phyloP scores from a whole-genome alignment of 1,284 basidiomycete species.

The Coniophora puteana region DNA sequence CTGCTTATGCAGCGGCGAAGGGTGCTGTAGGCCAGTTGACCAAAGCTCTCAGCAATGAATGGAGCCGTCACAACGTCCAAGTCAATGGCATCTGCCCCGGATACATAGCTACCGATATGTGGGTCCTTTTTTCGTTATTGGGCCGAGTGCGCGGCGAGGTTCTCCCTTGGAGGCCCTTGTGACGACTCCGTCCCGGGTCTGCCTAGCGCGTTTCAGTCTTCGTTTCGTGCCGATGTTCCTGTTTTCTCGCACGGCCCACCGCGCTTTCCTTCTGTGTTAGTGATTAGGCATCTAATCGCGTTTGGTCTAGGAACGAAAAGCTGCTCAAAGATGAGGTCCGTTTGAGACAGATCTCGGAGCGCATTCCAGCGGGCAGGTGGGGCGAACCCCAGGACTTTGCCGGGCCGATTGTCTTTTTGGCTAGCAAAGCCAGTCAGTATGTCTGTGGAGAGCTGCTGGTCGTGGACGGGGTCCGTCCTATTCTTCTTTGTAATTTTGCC shows the following conservation, averaged over 20 bases:
- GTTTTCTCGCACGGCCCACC: constrained; percentile 9
- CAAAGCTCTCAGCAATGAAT: constrained; percentile 59
- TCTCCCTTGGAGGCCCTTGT: background rate
- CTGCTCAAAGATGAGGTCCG: constrained; percentile 73
- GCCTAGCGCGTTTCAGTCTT: constrained; percentile 8
- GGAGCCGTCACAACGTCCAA: constrained; percentile 81
- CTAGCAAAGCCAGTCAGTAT: constrained; percentile 84
- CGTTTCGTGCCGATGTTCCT: constrained; percentile 4
- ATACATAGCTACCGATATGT: constrained; percentile 91
- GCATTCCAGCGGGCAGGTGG: constrained; percentile 92
- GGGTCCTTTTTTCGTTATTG: constrained; percentile 31
- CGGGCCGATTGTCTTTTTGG: constrained; percentile 88
- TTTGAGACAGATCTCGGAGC: constrained; percentile 85
- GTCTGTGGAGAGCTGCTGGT: constrained; percentile 85
- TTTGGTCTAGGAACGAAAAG: constrained; percentile 64
- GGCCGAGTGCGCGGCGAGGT: background rate
- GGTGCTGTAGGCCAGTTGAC: constrained; percentile 84
- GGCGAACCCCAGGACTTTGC: constrained; percentile 87
- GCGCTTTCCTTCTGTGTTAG: constrained; percentile 13
- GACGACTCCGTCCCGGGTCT: background rate
- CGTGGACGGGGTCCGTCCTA: constrained; percentile 62
- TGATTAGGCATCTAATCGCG: constrained; percentile 10
- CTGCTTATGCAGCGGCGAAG: constrained; percentile 91
- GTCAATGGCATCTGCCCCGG: constrained; percentile 92
- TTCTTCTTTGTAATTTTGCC: constrained; percentile 11